Percentiles rank a stretch among this genome's conserved stretches.
Evolutionary conservation across 164 flowering plant genomes (phyloP).

Genomic region (Berberis vulgaris): DNA sequence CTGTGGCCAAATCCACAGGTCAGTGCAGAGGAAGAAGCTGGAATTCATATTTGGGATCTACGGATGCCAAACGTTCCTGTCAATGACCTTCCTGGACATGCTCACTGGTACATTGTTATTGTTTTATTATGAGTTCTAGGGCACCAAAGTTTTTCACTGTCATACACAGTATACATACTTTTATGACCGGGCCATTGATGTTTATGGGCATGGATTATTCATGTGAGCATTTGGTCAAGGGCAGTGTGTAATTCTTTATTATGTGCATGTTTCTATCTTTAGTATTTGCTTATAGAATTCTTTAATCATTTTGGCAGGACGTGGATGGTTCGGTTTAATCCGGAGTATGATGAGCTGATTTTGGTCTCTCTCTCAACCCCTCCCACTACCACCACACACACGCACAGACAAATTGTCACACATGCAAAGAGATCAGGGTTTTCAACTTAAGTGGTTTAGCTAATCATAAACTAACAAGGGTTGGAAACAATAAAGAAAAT

Average conservation of each 20-base stretch:
- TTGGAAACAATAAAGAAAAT: too few species aligned
- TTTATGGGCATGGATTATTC: not conserved
- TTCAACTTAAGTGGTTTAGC: too few species aligned
- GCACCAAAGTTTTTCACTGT: not conserved
- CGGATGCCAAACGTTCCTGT: constrained; percentile 71
- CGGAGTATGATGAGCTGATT: constrained; percentile 77
- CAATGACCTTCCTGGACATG: constrained; percentile 80
- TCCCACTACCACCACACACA: constrained; percentile 6
- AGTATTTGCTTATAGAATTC: constrained; percentile 4
- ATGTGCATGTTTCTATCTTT: not conserved
- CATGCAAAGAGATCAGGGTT: not conserved
- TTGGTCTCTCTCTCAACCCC: constrained; percentile 58
- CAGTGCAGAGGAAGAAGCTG: constrained; percentile 92
- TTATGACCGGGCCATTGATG: not conserved
- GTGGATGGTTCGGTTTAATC: constrained; percentile 79
- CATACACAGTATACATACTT: not conserved
- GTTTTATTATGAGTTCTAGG: not conserved
- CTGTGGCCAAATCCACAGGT: constrained; percentile 35
- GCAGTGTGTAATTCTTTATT: not conserved
- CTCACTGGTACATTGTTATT: constrained; percentile 66
- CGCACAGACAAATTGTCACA: not conserved
- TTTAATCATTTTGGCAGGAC: constrained; percentile 53
- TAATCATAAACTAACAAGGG: too few species aligned
- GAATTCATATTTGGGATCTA: constrained; percentile 86
- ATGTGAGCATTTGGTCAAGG: not conserved